Percentiles rank a stretch among this genome's conserved stretches.
phyloP scores from a whole-genome alignment of 805 yeast species.

The Suhomyces canberraensis region DNA sequence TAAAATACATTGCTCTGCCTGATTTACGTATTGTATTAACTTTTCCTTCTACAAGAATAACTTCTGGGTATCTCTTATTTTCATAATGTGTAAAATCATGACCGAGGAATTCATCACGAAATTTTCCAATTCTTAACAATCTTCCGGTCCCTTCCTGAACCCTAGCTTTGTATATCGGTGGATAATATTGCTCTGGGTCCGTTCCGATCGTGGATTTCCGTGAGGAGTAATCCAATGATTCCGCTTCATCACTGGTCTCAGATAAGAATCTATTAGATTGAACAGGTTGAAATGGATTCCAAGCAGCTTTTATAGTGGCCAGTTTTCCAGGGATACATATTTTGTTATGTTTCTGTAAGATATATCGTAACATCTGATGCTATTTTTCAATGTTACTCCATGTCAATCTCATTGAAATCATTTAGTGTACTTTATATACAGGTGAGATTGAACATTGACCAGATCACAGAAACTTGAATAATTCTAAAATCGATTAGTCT shows the following conservation, averaged over 20 bases:
- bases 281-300: no score
- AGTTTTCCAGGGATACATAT: no score
- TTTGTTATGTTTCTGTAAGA: no score
- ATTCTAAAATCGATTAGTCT: no score
- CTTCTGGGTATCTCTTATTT: slow-evolving; percentile 7
- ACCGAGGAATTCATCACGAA: slow-evolving; percentile 25
- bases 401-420: no score
- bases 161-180: slow-evolving; percentile 15
- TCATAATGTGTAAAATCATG: slow-evolving; percentile 14
- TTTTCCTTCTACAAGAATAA: slow-evolving; percentile 48
- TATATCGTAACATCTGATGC: no score
- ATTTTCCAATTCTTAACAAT: slow-evolving; percentile 39
- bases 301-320: no score
- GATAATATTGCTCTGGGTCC: slow-evolving; percentile 17
- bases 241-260: slow-evolving; percentile 1
- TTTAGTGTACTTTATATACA: no score
- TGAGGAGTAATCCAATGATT: slow-evolving; percentile 17
- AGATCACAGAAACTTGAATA: no score
- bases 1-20: slow-evolving; percentile 65
- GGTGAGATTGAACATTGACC: no score
- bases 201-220: slow-evolving; percentile 15
- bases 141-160: neutral
- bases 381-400: no score
- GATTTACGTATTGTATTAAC: slow-evolving; percentile 56
- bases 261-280: no score